phyloP scores from a whole-genome alignment of 1,284 basidiomycete genomes.

The Ganoderma leucocontextum region DNA sequence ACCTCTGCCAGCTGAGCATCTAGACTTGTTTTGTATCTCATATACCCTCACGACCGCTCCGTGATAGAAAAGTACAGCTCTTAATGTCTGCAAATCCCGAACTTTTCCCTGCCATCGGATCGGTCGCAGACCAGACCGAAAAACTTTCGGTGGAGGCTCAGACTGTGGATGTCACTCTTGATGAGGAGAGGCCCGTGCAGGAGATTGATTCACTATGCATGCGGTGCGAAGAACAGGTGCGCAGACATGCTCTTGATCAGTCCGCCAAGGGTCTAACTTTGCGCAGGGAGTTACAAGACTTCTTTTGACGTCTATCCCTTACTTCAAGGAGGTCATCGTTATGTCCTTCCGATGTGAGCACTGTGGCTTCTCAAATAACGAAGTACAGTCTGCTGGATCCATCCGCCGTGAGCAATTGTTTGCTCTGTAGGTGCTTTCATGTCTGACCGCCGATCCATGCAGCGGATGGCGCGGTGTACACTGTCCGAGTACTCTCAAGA shows the following conservation, averaged over 20 bases:
- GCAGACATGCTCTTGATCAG: slow-evolving; percentile 14
- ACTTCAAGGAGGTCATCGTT: slow-evolving; percentile 95
- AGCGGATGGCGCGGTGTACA: slow-evolving; percentile 82
- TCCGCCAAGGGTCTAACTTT: neutral
- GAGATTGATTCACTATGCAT: slow-evolving; percentile 95
- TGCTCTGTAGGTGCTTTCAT: no score
- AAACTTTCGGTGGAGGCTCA: slow-evolving; percentile 40
- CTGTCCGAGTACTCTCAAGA: slow-evolving; percentile 79
- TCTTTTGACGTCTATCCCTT: slow-evolving; percentile 95
- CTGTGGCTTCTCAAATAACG: slow-evolving; percentile 92
- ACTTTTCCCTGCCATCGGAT: slow-evolving; percentile 59
- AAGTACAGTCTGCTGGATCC: slow-evolving; percentile 91
- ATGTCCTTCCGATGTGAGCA: slow-evolving; percentile 97
- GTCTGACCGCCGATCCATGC: slow-evolving; percentile 6
- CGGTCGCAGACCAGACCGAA: slow-evolving; percentile 51
- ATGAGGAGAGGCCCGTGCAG: slow-evolving; percentile 73
- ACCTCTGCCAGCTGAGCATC: neutral
- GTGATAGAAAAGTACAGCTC: slow-evolving; percentile 1
- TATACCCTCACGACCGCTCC: slow-evolving; percentile 1
- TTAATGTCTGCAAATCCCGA: slow-evolving; percentile 34
- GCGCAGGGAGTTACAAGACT: slow-evolving; percentile 88
- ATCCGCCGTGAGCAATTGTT: slow-evolving; percentile 76
- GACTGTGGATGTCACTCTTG: slow-evolving; percentile 46
- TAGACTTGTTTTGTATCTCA: slow-evolving; percentile 2
- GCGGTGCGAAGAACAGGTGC: slow-evolving; percentile 89